Evolutionary conservation across 805 yeast genomes (phyloP).

Genomic region (Ogataea trehaloabstinens): DNA sequence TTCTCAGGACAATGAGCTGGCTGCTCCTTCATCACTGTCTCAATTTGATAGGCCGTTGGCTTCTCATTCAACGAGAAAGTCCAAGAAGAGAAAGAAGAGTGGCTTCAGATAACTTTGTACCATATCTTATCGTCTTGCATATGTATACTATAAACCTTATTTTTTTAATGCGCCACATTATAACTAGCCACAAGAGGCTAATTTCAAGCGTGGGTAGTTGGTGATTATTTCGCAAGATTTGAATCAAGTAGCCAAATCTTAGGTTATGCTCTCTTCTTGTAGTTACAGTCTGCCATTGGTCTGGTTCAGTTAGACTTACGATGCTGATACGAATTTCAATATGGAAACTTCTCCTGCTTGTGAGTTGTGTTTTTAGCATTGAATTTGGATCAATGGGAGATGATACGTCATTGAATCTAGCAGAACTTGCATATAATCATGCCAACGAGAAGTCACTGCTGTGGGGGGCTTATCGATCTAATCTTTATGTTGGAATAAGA

Average conservation of each 20-base stretch:
- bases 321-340: not conserved
- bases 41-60: conserved; percentile 5
- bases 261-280: too few relatives aligned
- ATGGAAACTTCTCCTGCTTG: not conserved
- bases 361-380: not conserved
- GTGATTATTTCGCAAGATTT: too few relatives aligned
- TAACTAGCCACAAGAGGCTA: not conserved
- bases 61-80: conserved; percentile 7
- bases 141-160: conserved; percentile 1
- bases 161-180: not conserved
- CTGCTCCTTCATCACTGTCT: conserved; percentile 4
- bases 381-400: not conserved
- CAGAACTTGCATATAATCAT: conserved; percentile 27
- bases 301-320: too few relatives aligned
- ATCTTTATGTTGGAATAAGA: conserved; percentile 79
- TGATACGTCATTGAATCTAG: not conserved
- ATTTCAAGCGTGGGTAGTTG: too few relatives aligned
- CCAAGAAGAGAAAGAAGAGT: conserved; percentile 18
- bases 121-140: not conserved
- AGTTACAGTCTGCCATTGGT: too few relatives aligned
- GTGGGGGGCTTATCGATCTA: conserved; percentile 95
- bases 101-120: conserved; percentile 20
- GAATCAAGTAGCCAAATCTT: too few relatives aligned
- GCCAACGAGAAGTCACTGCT: conserved; percentile 50
- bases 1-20: conserved; percentile 7